Evolutionary conservation across 192 early-diverging fungal species (phyloP), one percentile per base, ranked within the genome.

Genomic region (Podila minutissima): DNA sequence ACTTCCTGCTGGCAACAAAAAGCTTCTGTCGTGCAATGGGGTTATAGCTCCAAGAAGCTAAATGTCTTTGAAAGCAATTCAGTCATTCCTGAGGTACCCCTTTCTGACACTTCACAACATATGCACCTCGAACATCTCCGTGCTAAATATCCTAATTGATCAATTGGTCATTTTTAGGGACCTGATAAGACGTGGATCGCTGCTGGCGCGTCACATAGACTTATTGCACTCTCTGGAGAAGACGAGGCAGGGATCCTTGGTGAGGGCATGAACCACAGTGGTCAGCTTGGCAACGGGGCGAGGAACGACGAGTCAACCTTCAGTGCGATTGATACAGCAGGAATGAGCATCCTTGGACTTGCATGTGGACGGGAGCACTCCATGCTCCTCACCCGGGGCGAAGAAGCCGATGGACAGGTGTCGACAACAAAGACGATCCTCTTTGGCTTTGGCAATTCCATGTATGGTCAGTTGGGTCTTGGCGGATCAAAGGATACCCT

Each of bases 291-390:
- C 19, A 51, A 48, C 15, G 75, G 73, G 15, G 26, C 48, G 2
- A 37, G 72, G 3, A 50, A 57, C 13, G 69, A 74, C 20, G 63
- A 64, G 12, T 51, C 62, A 9, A 71, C 69, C 3, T 72, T 69
- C 35, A 63, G 66, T 29, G 67, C 72, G 0, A 71, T 82, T 22
- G 59, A 62, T 19, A 68, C 85, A 4, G 32, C 60, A 4, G 89
- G 87, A 10, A 69, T 69, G 41, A 71, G 82, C 12, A 35, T 65
- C 12, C 69, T 81, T 10, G 86, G 65, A 66, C 37, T 93, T 15
- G 84, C 85, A 13, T 91, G 90, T 67, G 92, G 92, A 22, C 89
- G 92, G 2, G 92, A 93, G 55, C 92, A 93, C 69, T 91, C 89
- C 33, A 88, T 89, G 60, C 73, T 93, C 58, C 67, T 93, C 0